Percentiles rank a stretch among this genome's conserved stretches.
Conservation (phyloP, 257 asterid genomes). For the Anisodus tanguticus region DNA sequence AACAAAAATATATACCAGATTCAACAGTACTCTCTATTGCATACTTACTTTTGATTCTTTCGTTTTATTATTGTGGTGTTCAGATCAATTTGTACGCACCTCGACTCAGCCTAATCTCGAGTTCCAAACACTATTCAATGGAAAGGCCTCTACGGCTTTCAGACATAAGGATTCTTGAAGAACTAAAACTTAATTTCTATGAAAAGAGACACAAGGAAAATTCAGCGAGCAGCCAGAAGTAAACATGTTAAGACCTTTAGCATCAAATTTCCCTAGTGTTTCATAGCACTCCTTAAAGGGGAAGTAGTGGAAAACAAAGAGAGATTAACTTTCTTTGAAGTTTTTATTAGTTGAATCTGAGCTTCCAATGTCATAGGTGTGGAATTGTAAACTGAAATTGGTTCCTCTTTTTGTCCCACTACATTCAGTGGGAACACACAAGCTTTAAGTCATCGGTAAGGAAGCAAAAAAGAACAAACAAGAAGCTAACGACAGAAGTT, state of each 20-base stretch:
- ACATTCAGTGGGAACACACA: not conserved
- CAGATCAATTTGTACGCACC: not conserved
- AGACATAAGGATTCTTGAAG: not conserved
- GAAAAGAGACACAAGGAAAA: not conserved
- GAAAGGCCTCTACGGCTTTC: not conserved
- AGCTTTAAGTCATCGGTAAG: not conserved
- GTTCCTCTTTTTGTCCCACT: not conserved
- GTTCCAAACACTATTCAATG: not conserved
- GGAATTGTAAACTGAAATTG: not conserved
- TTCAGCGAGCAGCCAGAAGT: not conserved
- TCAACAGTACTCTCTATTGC: not conserved
- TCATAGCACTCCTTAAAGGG: not conserved
- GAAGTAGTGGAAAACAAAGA: not conserved
- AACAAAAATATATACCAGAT: not conserved
- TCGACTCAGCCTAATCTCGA: not conserved
- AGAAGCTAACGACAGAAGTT: not conserved
- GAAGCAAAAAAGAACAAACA: not conserved
- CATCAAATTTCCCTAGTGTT: not conserved
- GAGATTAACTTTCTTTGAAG: no score
- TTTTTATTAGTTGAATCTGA: no score
- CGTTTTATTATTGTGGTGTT: not conserved
- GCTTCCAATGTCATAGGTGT: not conserved
- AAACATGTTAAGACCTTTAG: not conserved
- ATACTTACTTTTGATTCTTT: not conserved
- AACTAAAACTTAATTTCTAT: no score